Base-by-base conservation (phyloP, 192 early-diverging fungal genomes). In the Linnemannia exigua region DNA sequence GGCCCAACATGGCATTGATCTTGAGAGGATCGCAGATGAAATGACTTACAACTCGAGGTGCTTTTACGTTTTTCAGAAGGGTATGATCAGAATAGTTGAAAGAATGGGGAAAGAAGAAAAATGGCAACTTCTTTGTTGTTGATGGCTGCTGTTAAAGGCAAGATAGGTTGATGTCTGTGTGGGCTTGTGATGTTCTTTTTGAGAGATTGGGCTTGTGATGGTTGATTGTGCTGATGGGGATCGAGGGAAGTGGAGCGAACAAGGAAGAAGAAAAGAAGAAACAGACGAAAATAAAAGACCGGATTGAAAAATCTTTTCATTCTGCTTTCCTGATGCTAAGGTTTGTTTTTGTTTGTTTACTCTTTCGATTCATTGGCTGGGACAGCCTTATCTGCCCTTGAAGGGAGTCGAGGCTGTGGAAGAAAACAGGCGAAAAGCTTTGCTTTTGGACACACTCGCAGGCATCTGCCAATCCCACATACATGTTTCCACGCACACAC, bases 41-140 rank as follows among this genome's bases (percentile, higher is more conserved):
- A 25, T 14, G 33, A 71, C 79, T 80, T 80, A 80, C 79, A 74
- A 51, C 70, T 67, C 20, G 47, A 46, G 35, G 58, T 80, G 79
- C 79, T 68, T 80, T 66, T 80, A 47, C 47, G 38, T 72, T 80
- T 80, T 79, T 71, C 66, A 69, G 37, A 33, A 16, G 46, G 11
- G n/a, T 58, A 22, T 74, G n/a, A 31, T 48, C 16, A 41, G 70
- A 72, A 74, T 19, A 52, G 51, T 16, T 74, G 72, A 48, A 31
- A 1, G 14, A 68, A 46, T 47, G 72, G 28, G 16, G 37, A 22
- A 25, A 35, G 58, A 41, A 54, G 37, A 63, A 5, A 28, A 75
- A 19, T n/a, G 38, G 17, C 36, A 12, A n/a, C 67, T 63, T 36
- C 46, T 76, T 76, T 66, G 12, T 76, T 67, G 22, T 50, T 31